Conservation (phyloP, 345 rosid genomes). For the Salix brachista region DNA sequence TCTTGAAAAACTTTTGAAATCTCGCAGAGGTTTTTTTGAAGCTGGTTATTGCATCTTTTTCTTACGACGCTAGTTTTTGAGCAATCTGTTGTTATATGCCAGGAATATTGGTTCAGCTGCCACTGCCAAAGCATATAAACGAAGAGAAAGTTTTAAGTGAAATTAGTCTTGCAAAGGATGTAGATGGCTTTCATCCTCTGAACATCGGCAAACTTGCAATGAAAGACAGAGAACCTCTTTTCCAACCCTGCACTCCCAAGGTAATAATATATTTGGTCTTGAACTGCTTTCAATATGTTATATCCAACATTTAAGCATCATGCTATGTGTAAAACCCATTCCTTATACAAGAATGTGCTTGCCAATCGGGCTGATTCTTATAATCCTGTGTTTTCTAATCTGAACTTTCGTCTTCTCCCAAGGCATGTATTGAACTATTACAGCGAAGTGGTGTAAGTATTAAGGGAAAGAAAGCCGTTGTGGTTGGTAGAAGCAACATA, state of each 20-base stretch:
- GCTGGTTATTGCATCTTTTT: not conserved
- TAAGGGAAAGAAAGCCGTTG: slow-evolving; percentile 77
- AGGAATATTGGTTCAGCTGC: slow-evolving; percentile 95
- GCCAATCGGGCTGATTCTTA: not conserved
- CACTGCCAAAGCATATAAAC: slow-evolving; percentile 76
- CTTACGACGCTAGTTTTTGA: not conserved
- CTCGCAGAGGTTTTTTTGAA: not conserved
- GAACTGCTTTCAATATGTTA: not conserved
- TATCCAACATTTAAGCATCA: not conserved
- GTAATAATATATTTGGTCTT: slow-evolving; percentile 34
- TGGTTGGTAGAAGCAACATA: slow-evolving; percentile 90
- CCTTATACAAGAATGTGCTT: not conserved
- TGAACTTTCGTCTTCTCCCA: slow-evolving; percentile 1
- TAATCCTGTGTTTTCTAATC: not conserved
- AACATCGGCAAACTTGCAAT: slow-evolving; percentile 94
- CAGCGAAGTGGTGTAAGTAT: slow-evolving; percentile 59
- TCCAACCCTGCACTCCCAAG: slow-evolving; percentile 94
- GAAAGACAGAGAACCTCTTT: slow-evolving; percentile 95
- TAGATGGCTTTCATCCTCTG: slow-evolving; percentile 95
- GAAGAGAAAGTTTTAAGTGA: slow-evolving; percentile 79
- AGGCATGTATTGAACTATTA: slow-evolving; percentile 86
- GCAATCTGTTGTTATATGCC: slow-evolving; percentile 8
- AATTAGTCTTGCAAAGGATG: slow-evolving; percentile 77
- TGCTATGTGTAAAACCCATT: not conserved
- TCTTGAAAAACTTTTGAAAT: not conserved